Percentiles rank a stretch among this genome's conserved stretches.
These are phyloP conservation scores for Paxillus rubicundulus DNA, from an alignment of 768 basidiomycete genomes.

Conservation along the genomic window DNA sequence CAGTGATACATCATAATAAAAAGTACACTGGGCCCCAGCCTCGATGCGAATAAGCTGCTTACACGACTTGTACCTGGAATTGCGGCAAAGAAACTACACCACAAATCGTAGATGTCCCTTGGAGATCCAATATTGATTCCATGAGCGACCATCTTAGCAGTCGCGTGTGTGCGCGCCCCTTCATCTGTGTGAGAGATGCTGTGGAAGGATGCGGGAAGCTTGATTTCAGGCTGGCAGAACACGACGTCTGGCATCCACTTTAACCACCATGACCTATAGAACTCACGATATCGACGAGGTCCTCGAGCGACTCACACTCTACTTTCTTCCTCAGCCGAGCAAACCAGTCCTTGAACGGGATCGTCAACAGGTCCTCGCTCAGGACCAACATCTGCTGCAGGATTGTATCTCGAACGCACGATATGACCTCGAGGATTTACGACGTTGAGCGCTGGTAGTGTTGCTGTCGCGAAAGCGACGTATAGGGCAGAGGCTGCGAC, in stretches of 20 bases:
- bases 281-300: slow-evolving; percentile 8
- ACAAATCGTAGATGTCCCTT: too few relatives aligned
- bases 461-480: slow-evolving; percentile 23
- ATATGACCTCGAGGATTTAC: slow-evolving; percentile 37
- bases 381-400: slow-evolving; percentile 8
- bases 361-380: slow-evolving; percentile 15
- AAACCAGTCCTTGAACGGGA: slow-evolving; percentile 33
- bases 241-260: not conserved
- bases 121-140: slow-evolving; percentile 3
- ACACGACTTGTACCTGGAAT: too few relatives aligned
- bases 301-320: slow-evolving; percentile 9
- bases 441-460: slow-evolving; percentile 32
- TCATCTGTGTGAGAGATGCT: slow-evolving; percentile 1
- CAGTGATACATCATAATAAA: too few relatives aligned
- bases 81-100: too few relatives aligned
- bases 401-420: slow-evolving; percentile 18
- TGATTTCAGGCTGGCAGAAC: slow-evolving; percentile 29
- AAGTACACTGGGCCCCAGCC: too few relatives aligned
- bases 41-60: too few relatives aligned
- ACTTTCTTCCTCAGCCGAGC: slow-evolving; percentile 23
- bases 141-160: not conserved
- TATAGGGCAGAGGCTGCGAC: slow-evolving; percentile 34
- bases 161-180: not conserved
- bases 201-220: slow-evolving; percentile 31
- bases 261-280: not conserved